phyloP scores from a whole-genome alignment of 2,329 filamentous ascomycete genomes.

The Pestalotiopsis sp. region DNA sequence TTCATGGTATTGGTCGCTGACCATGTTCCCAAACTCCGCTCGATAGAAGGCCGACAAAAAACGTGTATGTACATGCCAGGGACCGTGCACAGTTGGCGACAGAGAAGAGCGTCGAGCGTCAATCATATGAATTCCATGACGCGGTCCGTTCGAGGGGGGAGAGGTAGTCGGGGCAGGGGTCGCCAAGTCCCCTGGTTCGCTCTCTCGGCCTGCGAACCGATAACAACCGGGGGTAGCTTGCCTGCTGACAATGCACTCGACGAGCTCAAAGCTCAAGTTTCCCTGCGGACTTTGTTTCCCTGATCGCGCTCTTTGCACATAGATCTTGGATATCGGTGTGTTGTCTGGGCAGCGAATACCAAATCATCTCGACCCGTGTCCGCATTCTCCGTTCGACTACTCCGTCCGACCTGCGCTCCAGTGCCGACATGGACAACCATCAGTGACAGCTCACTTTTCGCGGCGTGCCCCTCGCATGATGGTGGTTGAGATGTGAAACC shows the following conservation, averaged over 20 bases:
- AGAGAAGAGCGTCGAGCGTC: not conserved
- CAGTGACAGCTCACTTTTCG: not conserved
- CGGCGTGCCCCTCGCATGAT: not conserved
- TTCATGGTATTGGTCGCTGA: not conserved
- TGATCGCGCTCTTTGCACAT: not conserved
- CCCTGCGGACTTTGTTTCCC: not conserved
- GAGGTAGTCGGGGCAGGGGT: not conserved
- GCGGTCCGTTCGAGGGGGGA: not conserved
- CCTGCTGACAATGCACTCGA: not conserved
- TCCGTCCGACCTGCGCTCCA: not conserved
- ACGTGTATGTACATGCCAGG: not conserved
- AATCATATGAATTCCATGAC: not conserved
- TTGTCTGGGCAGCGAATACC: too few relatives aligned
- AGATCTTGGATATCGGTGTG: not conserved
- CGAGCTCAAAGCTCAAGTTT: not conserved
- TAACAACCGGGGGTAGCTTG: not conserved
- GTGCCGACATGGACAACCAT: not conserved
- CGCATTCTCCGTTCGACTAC: too few relatives aligned
- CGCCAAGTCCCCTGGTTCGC: not conserved
- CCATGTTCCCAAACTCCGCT: not conserved
- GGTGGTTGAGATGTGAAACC: not conserved
- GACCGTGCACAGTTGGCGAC: not conserved
- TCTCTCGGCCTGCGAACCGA: not conserved
- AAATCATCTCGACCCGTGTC: too few relatives aligned
- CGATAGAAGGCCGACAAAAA: not conserved